phyloP scores from a whole-genome alignment of 192 early-diverging fungal species.

The Coemansia sp. region DNA sequence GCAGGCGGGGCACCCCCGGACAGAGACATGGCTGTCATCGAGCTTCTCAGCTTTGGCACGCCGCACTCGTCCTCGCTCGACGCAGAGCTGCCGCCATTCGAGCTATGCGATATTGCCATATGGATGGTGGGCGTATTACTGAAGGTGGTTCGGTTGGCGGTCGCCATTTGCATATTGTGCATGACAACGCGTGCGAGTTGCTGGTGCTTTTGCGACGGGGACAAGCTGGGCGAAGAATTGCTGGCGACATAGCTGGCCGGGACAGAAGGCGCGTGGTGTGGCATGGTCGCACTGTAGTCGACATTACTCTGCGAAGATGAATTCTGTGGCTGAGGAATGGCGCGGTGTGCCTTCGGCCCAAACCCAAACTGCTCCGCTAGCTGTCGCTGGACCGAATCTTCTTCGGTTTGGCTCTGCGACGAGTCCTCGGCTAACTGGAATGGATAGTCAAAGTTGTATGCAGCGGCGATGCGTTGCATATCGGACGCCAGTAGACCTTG shows the following conservation, averaged over 20 bases:
- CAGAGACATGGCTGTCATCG: constrained; percentile 43
- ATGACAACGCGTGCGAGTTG: not conserved
- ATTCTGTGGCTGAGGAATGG: not conserved
- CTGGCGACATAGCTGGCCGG: not conserved
- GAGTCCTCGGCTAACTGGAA: constrained; percentile 11
- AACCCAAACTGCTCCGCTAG: constrained; percentile 29
- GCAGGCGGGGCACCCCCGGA: not conserved
- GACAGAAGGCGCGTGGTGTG: not conserved
- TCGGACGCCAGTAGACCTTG: not conserved
- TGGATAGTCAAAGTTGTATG: constrained; percentile 25
- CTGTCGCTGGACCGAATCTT: constrained; percentile 10
- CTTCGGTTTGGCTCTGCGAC: not conserved
- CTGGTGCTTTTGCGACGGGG: not conserved
- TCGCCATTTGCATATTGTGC: constrained; percentile 6
- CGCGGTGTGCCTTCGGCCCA: not conserved
- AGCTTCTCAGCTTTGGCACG: constrained; percentile 26
- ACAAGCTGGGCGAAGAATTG: not conserved
- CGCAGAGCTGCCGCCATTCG: constrained; percentile 24
- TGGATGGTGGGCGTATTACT: not conserved
- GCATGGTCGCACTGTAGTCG: not conserved
- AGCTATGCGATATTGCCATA: constrained; percentile 23
- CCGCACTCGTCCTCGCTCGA: constrained; percentile 40
- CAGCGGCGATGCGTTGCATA: constrained; percentile 2
- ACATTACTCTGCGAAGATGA: not conserved
- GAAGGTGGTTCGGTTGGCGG: not conserved